Evolutionary conservation across 768 basidiomycete species (phyloP), one percentile per base, ranked within the genome.

Genomic region (Fomitopsis serialis): DNA sequence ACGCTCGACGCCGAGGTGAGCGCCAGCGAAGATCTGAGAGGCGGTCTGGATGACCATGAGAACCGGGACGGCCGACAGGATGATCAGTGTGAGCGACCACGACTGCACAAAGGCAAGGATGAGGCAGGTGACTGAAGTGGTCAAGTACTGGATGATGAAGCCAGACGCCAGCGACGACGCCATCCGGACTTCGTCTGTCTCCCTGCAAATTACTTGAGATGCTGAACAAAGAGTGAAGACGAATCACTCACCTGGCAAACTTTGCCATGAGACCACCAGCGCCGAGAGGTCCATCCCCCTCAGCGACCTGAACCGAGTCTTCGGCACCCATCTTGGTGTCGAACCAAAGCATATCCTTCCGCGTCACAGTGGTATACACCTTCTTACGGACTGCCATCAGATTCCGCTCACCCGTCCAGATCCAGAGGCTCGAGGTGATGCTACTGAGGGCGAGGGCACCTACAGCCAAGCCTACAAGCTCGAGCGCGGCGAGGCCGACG

Each of bases 221-320:
- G 3, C 5, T 2, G 35, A 24, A 6, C 13, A 29, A 34, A 36
- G 10, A 3, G 12, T 13, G 17, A 43, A 37, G 34, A 42, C 34
- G 15, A 21, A n/a, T 19, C 12, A 63, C 67, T 42, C 53, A 91
- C 92, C 84, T 83, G 32, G 88, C 80, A 67, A 97, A 98, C 64
- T 92, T 90, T 50, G 91, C 86, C 93, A 96, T 95, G 42, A 97
- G 74, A 21, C 93, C 94, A 55, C 88, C 92, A 47, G 92, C 92
- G 56, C 91, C 90, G 45, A 85, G 72, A 36, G 81, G 77, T 23
- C 79, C 78, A 40, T 77, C 67, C 29, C 68, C 70, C 32, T 77
- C 73, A 43, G 66, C 62, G 49, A 66, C 58, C 35, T 69, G 63
- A 7, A 69, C 72, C 22, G 75, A 68, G 36, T 74, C 76, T 22